phyloP scores from a whole-genome alignment of 2,329 filamentous ascomycete species.

The Didymella exigua region DNA sequence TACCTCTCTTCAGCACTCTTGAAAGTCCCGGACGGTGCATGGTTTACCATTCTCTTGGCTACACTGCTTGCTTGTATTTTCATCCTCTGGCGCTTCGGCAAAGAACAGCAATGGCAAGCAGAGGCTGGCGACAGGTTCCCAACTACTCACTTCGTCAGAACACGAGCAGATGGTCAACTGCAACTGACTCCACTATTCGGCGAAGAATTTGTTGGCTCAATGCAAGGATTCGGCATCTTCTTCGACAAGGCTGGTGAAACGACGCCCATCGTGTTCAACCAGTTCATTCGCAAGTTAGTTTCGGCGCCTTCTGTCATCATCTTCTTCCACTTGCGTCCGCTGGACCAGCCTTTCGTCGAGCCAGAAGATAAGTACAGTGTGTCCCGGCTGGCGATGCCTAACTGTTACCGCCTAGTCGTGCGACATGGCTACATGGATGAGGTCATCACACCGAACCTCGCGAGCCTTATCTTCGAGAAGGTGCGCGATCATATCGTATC shows the following conservation, averaged over 20 bases:
- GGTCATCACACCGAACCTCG: conserved; percentile 69
- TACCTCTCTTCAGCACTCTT: conserved; percentile 72
- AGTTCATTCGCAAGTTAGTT: conserved; percentile 74
- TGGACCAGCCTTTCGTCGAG: conserved; percentile 58
- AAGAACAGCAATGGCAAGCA: conserved; percentile 76
- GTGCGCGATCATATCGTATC: conserved; percentile 52
- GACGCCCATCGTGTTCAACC: conserved; percentile 70
- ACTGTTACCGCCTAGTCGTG: conserved; percentile 71
- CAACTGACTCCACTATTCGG: conserved; percentile 50
- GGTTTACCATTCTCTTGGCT: conserved; percentile 75
- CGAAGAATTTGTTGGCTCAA: conserved; percentile 34
- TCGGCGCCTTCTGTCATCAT: conserved; percentile 69
- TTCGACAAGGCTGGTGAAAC: conserved; percentile 76
- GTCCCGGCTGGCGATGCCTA: conserved; percentile 56
- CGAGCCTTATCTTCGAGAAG: conserved; percentile 50
- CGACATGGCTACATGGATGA: conserved; percentile 77
- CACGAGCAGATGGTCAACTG: conserved; percentile 36
- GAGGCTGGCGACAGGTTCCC: conserved; percentile 65
- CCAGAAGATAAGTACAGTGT: conserved; percentile 57
- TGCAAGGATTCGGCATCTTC: conserved; percentile 71
- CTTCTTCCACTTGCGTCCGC: conserved; percentile 73
- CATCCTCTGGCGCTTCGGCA: conserved; percentile 78
- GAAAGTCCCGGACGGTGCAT: conserved; percentile 77
- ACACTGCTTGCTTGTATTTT: conserved; percentile 68
- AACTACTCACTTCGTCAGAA: conserved; percentile 53